phyloP scores from a whole-genome alignment of 768 basidiomycete genomes.

The Russula sp. region DNA sequence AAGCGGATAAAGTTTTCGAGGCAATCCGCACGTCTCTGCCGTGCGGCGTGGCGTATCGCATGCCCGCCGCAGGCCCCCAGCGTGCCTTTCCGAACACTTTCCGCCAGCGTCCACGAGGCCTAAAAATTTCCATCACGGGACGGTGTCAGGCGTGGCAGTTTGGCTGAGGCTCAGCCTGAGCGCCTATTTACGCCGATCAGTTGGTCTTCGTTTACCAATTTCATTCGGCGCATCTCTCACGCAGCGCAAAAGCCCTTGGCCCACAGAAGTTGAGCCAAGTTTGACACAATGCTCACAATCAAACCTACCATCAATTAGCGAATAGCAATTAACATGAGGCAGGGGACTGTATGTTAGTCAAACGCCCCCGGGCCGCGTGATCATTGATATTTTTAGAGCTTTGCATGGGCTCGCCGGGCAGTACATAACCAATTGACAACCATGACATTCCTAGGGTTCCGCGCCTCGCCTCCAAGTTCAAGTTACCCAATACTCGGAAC shows the following conservation, averaged over 20 bases:
- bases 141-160: too few species aligned
- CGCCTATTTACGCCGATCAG: too few species aligned
- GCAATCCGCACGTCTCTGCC: too few species aligned
- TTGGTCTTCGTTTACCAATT: not conserved
- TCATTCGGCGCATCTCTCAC: not conserved
- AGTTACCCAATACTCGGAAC: not conserved
- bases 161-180: too few species aligned
- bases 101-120: too few species aligned
- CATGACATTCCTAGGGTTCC: too few species aligned
- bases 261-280: not conserved
- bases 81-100: too few species aligned
- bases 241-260: not conserved
- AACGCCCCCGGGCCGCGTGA: not conserved
- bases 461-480: not conserved
- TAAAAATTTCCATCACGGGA: too few species aligned
- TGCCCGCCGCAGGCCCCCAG: too few species aligned
- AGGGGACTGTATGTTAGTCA: not conserved
- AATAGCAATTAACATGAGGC: slow-evolving; percentile 4
- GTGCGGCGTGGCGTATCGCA: too few species aligned
- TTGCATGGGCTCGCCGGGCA: not conserved
- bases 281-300: not conserved
- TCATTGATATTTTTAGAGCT: not conserved
- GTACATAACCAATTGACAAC: not conserved
- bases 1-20: too few species aligned
- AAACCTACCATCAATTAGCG: not conserved